Percentiles rank a stretch among this genome's conserved stretches.
These are phyloP conservation scores for Lentinula boryana DNA, from an alignment of 768 basidiomycete genomes.

Conservation along the genomic window DNA sequence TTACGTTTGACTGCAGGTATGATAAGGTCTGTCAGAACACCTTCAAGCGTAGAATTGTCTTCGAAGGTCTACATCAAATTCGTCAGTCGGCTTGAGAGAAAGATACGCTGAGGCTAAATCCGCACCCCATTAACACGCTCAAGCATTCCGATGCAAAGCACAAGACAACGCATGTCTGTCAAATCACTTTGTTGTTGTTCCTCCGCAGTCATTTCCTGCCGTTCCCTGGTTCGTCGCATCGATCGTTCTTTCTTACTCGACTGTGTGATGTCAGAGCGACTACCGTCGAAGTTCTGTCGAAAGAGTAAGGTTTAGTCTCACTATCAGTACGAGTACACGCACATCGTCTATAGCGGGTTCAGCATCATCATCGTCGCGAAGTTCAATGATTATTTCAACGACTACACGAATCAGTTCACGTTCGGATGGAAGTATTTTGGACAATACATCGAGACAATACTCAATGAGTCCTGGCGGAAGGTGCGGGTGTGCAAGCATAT, in stretches of 20 bases:
- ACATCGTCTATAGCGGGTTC: constrained; percentile 23
- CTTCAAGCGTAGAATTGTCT: constrained; percentile 75
- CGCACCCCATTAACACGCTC: constrained; percentile 87
- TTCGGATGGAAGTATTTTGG: constrained; percentile 77
- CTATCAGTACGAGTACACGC: constrained; percentile 3
- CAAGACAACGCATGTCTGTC: constrained; percentile 76
- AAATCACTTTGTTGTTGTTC: constrained; percentile 61
- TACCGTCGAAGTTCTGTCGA: constrained; percentile 13
- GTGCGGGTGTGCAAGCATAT: constrained; percentile 81
- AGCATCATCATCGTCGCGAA: constrained; percentile 45
- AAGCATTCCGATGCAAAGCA: constrained; percentile 80
- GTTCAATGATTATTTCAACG: constrained; percentile 78
- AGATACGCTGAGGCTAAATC: constrained; percentile 15
- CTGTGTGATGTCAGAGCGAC: constrained; percentile 21
- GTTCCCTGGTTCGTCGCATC: constrained; percentile 34
- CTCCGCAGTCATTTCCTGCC: constrained; percentile 56
- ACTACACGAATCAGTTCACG: constrained; percentile 83
- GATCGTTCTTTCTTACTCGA: constrained; percentile 21
- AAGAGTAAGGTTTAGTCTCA: neutral
- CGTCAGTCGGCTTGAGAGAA: neutral
- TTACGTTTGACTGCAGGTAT: constrained; percentile 88
- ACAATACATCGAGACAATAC: constrained; percentile 79
- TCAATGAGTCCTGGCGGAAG: constrained; percentile 78
- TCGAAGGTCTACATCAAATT: constrained; percentile 56
- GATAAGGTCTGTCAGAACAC: constrained; percentile 79